A percentile compares a stretch with the other conserved stretches of the same genome.
phyloP scores from a whole-genome alignment of 768 basidiomycete species.

The Macrolepiota dolichaula region DNA sequence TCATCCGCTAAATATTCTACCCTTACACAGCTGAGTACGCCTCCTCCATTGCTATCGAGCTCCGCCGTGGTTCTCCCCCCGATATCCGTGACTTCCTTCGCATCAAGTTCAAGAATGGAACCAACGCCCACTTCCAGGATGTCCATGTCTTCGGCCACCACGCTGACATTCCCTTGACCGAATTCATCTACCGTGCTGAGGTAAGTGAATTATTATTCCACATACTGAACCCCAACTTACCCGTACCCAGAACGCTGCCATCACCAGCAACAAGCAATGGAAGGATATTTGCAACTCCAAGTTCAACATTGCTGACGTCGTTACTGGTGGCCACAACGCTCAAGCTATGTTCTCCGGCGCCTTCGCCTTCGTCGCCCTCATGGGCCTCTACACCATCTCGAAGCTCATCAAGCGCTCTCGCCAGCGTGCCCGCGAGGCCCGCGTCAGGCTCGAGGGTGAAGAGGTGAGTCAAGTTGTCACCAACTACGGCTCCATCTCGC shows the following conservation, averaged over 20 bases:
- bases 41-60: constrained; percentile 74
- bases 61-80: constrained; percentile 70
- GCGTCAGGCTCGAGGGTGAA: constrained; percentile 41
- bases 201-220: constrained; percentile 32
- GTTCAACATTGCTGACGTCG: constrained; percentile 21
- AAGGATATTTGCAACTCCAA: constrained; percentile 38
- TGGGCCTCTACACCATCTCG: constrained; percentile 33
- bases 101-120: constrained; percentile 85
- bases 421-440: constrained; percentile 32
- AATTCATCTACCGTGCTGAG: constrained; percentile 82
- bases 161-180: constrained; percentile 76
- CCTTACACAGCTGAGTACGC: constrained; percentile 62
- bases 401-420: constrained; percentile 38
- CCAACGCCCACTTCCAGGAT: constrained; percentile 56
- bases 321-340: constrained; percentile 18
- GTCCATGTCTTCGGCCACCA: constrained; percentile 74
- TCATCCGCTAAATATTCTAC: neutral
- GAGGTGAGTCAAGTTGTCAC: constrained; percentile 44
- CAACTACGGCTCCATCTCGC: constrained; percentile 35
- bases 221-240: neutral
- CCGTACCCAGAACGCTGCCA: constrained; percentile 40
- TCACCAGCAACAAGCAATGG: constrained; percentile 57
- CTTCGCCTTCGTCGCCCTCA: constrained; percentile 34
- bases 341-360: constrained; percentile 33
- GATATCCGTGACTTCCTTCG: constrained; percentile 80